Percentiles rank a stretch among this genome's conserved stretches.
Conservation (phyloP, 768 basidiomycete genomes). For the Crepidotus variabilis region DNA sequence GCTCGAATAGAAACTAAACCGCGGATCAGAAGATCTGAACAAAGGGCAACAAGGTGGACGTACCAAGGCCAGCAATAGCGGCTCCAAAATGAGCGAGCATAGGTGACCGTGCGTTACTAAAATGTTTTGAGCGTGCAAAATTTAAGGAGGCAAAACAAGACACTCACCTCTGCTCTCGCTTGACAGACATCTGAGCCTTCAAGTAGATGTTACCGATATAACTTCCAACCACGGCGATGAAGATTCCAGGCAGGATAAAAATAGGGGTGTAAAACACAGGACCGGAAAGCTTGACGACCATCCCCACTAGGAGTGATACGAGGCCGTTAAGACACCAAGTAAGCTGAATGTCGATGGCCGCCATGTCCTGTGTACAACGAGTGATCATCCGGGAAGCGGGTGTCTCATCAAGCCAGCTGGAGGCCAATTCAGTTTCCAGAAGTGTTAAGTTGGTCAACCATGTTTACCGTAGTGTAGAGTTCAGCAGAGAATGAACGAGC, state of each 20-base stretch:
- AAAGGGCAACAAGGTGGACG: constrained; percentile 8
- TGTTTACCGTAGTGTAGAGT: constrained; percentile 55
- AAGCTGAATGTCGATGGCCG: constrained; percentile 47
- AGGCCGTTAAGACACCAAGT: constrained; percentile 24
- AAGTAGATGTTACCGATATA: constrained; percentile 42
- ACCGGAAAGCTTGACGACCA: constrained; percentile 40
- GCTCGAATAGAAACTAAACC: constrained; percentile 55
- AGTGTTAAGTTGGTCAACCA: background rate
- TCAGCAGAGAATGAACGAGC: constrained; percentile 50
- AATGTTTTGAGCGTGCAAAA: background rate
- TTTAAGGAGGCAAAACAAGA: constrained; percentile 24
- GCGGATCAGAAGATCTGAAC: background rate
- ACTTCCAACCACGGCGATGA: constrained; percentile 38
- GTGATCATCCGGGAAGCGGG: constrained; percentile 54
- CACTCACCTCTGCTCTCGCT: constrained; percentile 42
- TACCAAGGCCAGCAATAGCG: constrained; percentile 53
- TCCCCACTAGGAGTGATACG: constrained; percentile 24
- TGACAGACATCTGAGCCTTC: constrained; percentile 43
- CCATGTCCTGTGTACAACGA: constrained; percentile 65
- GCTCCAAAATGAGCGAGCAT: constrained; percentile 43
- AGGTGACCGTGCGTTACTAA: constrained; percentile 25
- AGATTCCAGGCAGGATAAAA: constrained; percentile 42
- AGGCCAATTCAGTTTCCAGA: background rate
- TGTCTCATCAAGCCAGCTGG: constrained; percentile 47
- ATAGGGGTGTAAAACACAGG: constrained; percentile 42